Conservation (phyloP, 148 eudicot genomes). For the Camellia granthamiana region DNA sequence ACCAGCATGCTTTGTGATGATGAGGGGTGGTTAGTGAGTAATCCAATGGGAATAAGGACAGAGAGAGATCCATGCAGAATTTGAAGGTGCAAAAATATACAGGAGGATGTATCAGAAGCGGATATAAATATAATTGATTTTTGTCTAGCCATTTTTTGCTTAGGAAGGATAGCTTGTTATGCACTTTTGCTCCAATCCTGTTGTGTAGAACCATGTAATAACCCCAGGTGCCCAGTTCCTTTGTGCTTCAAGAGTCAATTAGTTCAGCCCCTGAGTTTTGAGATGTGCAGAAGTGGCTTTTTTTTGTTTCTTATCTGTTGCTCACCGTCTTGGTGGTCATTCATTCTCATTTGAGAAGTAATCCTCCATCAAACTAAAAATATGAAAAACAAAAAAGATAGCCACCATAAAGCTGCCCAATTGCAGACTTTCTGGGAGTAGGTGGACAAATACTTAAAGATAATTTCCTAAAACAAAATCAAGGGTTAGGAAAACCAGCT, state of each 20-base stretch:
- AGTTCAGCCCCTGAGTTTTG: neutral
- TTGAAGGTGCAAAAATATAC: conserved; percentile 76
- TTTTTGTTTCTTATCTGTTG: neutral
- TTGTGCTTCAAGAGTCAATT: neutral
- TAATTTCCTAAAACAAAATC: too few relatives aligned
- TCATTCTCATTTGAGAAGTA: neutral
- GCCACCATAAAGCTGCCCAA: too few relatives aligned
- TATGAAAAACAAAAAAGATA: too few relatives aligned
- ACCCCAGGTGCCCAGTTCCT: neutral
- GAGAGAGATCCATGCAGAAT: conserved; percentile 92
- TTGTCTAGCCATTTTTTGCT: neutral
- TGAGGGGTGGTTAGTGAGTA: conserved; percentile 78
- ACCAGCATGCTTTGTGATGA: conserved; percentile 39
- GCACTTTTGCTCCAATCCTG: conserved; percentile 1
- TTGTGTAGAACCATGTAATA: neutral
- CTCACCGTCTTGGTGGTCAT: neutral
- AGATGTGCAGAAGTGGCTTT: neutral
- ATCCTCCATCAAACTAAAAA: too few relatives aligned
- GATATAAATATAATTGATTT: neutral
- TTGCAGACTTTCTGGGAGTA: too few relatives aligned
- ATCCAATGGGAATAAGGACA: conserved; percentile 88
- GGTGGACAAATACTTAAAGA: too few relatives aligned
- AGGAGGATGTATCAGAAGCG: conserved; percentile 77
- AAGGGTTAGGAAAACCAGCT: too few relatives aligned
- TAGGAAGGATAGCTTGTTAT: neutral